A percentile compares a stretch with the other conserved stretches of the same genome.
These are phyloP conservation scores for Sugiyamaella novakii DNA, from an alignment of 1,139 yeast genomes.

Conservation along the genomic window DNA sequence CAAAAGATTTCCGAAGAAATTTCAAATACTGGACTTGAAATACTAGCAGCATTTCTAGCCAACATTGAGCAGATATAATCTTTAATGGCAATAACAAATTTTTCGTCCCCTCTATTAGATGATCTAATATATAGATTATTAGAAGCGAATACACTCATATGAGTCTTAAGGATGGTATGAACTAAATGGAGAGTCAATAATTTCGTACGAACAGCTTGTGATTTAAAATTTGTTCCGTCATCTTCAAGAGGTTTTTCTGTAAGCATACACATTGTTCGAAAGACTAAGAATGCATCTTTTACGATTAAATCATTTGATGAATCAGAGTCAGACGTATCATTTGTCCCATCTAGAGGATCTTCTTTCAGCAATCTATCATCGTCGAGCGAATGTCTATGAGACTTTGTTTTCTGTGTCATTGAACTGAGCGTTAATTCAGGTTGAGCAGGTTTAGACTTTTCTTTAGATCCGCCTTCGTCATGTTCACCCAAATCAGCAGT, in stretches of 20 bases:
- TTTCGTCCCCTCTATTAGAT: slow-evolving; percentile 58
- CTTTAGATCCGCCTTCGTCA: neutral
- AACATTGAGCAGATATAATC: slow-evolving; percentile 81
- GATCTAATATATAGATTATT: slow-evolving; percentile 62
- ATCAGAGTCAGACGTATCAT: slow-evolving; percentile 25
- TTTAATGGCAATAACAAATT: slow-evolving; percentile 77
- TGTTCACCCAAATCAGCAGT: too few relatives aligned
- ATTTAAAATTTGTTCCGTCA: slow-evolving; percentile 75
- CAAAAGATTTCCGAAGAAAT: slow-evolving; percentile 91
- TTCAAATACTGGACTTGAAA: slow-evolving; percentile 89
- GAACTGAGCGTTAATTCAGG: slow-evolving; percentile 19
- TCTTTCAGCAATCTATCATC: slow-evolving; percentile 12
- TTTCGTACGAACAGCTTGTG: slow-evolving; percentile 91
- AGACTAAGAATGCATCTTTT: slow-evolving; percentile 89
- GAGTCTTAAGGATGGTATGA: slow-evolving; percentile 81
- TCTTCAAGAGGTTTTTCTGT: slow-evolving; percentile 80
- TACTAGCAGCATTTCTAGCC: slow-evolving; percentile 91
- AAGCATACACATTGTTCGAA: slow-evolving; percentile 91
- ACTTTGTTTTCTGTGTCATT: slow-evolving; percentile 15
- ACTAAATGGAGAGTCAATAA: slow-evolving; percentile 83
- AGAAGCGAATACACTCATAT: slow-evolving; percentile 78
- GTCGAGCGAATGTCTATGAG: slow-evolving; percentile 11
- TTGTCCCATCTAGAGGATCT: slow-evolving; percentile 6
- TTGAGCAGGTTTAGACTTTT: neutral
- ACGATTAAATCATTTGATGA: slow-evolving; percentile 58